phyloP scores from a whole-genome alignment of 2,329 filamentous ascomycete species.

The Salinomyces thailandicus region DNA sequence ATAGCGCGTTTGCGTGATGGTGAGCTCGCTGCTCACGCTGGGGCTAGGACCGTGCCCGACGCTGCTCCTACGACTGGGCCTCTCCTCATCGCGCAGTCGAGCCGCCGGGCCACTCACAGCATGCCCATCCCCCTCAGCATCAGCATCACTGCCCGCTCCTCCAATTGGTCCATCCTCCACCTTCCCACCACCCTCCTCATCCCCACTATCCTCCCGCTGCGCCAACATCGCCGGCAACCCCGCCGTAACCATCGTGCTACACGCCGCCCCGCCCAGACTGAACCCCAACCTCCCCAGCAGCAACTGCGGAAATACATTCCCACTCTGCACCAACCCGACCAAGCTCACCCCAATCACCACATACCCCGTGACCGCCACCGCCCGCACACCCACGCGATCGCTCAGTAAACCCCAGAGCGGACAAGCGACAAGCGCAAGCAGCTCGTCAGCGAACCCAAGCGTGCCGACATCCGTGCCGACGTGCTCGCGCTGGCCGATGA shows the following conservation, averaged over 20 bases:
- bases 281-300: slow-evolving; percentile 77
- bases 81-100: slow-evolving; percentile 16
- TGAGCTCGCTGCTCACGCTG: slow-evolving; percentile 63
- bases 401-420: slow-evolving; percentile 69
- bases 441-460: slow-evolving; percentile 73
- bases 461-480: slow-evolving; percentile 77
- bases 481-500: slow-evolving; percentile 60
- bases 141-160: too few relatives aligned
- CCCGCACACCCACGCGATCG: slow-evolving; percentile 63
- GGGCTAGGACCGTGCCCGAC: slow-evolving; percentile 50
- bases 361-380: slow-evolving; percentile 62
- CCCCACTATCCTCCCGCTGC: slow-evolving; percentile 5
- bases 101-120: slow-evolving; percentile 5
- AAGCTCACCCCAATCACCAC: slow-evolving; percentile 67
- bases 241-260: slow-evolving; percentile 89
- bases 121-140: slow-evolving; percentile 12
- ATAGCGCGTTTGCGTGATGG: slow-evolving; percentile 56
- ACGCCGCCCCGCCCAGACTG: slow-evolving; percentile 80
- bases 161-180: too few relatives aligned
- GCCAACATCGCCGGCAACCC: slow-evolving; percentile 64
- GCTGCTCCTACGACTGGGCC: slow-evolving; percentile 21
- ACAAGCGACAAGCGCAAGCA: slow-evolving; percentile 70
- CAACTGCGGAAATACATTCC: slow-evolving; percentile 79
- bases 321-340: slow-evolving; percentile 71
- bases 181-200: too few relatives aligned